phyloP scores from a whole-genome alignment of 495 filamentous ascomycete species.

The Neurospora sp. region DNA sequence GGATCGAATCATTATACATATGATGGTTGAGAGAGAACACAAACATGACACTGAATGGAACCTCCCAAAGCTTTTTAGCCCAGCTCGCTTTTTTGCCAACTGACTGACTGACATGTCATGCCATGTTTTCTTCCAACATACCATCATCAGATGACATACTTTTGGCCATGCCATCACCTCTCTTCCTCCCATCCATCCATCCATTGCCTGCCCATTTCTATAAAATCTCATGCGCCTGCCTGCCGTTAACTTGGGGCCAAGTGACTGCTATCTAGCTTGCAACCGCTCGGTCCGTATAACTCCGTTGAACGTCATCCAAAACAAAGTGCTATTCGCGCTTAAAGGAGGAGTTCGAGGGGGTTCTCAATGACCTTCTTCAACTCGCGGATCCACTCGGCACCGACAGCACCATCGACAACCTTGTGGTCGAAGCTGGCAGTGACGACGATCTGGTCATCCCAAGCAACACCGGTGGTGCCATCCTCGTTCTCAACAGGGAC shows the following conservation, averaged over 20 bases:
- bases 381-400: conserved; percentile 93
- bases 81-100: not conserved
- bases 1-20: not conserved
- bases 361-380: conserved; percentile 97
- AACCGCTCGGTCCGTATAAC: not conserved
- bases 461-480: conserved; percentile 64
- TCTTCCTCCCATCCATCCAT: not conserved
- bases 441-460: conserved; percentile 93
- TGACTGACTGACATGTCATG: not conserved
- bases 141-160: too few relatives aligned
- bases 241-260: not conserved
- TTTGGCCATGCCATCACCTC: not conserved
- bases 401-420: conserved; percentile 80
- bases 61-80: not conserved
- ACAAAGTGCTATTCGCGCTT: conserved; percentile 15
- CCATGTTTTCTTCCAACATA: not conserved
- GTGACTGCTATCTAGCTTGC: not conserved
- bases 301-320: not conserved
- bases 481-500: conserved; percentile 78
- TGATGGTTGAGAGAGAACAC: not conserved
- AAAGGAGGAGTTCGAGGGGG: conserved; percentile 88
- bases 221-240: not conserved
- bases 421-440: conserved; percentile 97
- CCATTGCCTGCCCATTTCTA: not conserved
- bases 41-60: not conserved